phyloP scores from a whole-genome alignment of 2,329 filamentous ascomycete species.

The Botrytis porri region DNA sequence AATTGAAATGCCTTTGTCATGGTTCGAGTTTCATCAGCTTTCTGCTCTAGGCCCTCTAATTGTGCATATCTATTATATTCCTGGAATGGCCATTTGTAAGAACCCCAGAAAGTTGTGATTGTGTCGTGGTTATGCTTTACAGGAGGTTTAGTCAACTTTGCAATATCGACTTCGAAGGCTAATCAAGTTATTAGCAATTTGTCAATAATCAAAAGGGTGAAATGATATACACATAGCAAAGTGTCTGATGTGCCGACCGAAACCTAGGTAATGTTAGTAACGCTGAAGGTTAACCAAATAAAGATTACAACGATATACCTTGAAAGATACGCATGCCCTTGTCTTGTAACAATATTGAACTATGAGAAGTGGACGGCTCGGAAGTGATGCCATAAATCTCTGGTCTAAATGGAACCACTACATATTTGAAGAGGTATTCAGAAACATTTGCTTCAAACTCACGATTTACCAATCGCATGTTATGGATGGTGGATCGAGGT shows the following conservation, averaged over 20 bases:
- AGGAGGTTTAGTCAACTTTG: conserved; percentile 49
- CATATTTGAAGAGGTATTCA: conserved; percentile 56
- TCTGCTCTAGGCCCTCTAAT: conserved; percentile 58
- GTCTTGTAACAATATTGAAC: conserved; percentile 38
- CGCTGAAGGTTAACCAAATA: not conserved
- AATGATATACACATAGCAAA: conserved; percentile 54
- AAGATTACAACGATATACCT: conserved; percentile 35
- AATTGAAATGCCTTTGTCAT: conserved; percentile 60
- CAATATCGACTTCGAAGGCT: conserved; percentile 62
- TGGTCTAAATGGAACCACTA: conserved; percentile 63
- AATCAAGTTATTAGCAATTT: conserved; percentile 1
- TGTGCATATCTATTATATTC: conserved; percentile 58
- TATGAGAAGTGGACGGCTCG: conserved; percentile 25
- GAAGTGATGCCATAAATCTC: conserved; percentile 58
- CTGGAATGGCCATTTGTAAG: conserved; percentile 61
- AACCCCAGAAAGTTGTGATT: conserved; percentile 59
- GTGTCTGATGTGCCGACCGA: conserved; percentile 57
- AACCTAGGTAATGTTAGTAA: conserved; percentile 35
- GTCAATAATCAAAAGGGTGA: not conserved
- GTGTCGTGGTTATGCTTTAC: conserved; percentile 54
- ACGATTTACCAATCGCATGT: conserved; percentile 57
- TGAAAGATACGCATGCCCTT: conserved; percentile 60
- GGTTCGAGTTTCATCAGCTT: conserved; percentile 59
- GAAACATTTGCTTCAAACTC: conserved; percentile 59
- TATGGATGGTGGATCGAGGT: conserved; percentile 56